Base-by-base conservation (phyloP, 225 moss, liverwort and hornwort genomes). In the Polytrichum commune region DNA sequence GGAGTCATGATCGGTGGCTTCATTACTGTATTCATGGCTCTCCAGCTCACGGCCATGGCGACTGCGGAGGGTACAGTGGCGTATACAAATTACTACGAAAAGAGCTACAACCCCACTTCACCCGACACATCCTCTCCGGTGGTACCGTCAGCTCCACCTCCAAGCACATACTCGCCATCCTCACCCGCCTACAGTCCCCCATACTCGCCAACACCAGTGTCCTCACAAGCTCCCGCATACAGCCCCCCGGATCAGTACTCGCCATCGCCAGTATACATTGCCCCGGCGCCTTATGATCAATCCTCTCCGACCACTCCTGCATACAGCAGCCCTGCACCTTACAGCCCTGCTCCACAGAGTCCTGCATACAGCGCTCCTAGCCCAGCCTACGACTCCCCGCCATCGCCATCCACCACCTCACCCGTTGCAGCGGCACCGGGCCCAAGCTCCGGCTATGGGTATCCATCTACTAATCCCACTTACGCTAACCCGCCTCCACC, bases 361-460 rank as follows among this genome's bases (percentile, higher is more conserved):
- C 62, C 62, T 62, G 24, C 62, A 24, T 63, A 63, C 62, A 63
- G 62, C 27, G 16, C 62, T 27, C 62, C 62, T 63, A 27, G 62
- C 62, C 62, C 62, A 18, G 28, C 62, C 62, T 7, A 23, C 24
- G 25, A 24, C 62, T 24, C 62, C 62, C 23, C 62, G 62, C 62
- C 62, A 63, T 63, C 23, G 24, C 25, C 23, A 0, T 23, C 24
- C 25, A 24, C 62, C 25, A 16, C 58, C 22, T 20, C 58, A 0
- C 58, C 58, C 58, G n/a, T 24, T 24, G 58, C 24, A 20, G 58
- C 58, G 24, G 58, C 58, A 1, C 58, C 58, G 3, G 58, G 7
- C 1, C 58, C 62, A 27, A 63, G 62, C 62, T 23, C 62, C 62
- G n/a, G 62, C 62, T 63, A 63, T 16, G 62, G 25, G 9, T 24